Evolutionary conservation across 2,329 filamentous ascomycete genomes (phyloP).

Genomic region (Colletotrichum trifolii): DNA sequence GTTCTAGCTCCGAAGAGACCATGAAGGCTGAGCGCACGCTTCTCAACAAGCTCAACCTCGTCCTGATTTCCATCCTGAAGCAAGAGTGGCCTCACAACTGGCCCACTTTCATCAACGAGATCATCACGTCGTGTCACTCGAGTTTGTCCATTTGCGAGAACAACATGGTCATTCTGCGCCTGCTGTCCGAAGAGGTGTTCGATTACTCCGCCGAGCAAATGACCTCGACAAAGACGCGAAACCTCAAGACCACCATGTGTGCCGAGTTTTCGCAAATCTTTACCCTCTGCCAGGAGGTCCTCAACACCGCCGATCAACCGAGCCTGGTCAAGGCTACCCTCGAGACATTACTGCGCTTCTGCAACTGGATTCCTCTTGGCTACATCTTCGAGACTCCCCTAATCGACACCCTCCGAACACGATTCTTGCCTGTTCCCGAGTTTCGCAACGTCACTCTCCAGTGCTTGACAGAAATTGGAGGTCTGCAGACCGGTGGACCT

Average conservation of each 20-base stretch:
- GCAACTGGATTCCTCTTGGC: conserved; percentile 98
- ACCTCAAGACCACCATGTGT: conserved; percentile 98
- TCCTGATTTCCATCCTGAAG: conserved; percentile 96
- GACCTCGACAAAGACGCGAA: conserved; percentile 97
- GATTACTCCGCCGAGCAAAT: conserved; percentile 99
- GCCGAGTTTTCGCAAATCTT: conserved; percentile 99
- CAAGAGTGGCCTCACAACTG: conserved; percentile 99
- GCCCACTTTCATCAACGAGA: conserved; percentile 99
- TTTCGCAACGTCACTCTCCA: conserved; percentile 98
- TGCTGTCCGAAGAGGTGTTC: conserved; percentile 98
- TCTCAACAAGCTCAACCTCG: conserved; percentile 97
- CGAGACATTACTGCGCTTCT: conserved; percentile 93
- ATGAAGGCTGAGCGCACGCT: conserved; percentile 87
- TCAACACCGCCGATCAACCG: conserved; percentile 88
- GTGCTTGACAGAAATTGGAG: conserved; percentile 96
- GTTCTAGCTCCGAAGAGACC: conserved; percentile 89
- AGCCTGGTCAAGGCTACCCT: conserved; percentile 96
- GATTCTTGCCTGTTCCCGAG: conserved; percentile 92
- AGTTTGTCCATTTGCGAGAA: conserved; percentile 99
- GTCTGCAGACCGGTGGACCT: conserved; percentile 83
- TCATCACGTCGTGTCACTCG: conserved; percentile 94
- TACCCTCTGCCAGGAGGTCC: conserved; percentile 94
- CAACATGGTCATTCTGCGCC: conserved; percentile 97
- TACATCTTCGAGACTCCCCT: conserved; percentile 99
- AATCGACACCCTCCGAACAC: conserved; percentile 91